A percentile compares a stretch with the other conserved stretches of the same genome.
Evolutionary conservation across 1,284 basidiomycete genomes (phyloP).

Genomic region (Trichosporon asahii): DNA sequence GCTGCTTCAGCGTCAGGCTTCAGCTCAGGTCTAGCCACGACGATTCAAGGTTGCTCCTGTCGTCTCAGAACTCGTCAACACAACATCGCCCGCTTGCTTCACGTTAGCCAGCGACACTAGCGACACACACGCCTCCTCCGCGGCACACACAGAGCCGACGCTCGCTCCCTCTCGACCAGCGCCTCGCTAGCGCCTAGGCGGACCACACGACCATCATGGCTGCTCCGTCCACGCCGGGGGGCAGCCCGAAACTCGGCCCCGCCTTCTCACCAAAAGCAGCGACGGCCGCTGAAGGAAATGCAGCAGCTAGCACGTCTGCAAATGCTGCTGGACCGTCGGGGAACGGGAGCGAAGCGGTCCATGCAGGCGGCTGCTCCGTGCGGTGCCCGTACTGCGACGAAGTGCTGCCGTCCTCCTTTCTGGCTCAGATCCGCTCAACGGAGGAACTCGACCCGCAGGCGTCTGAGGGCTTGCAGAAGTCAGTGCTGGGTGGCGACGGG

Average conservation of each 20-base stretch:
- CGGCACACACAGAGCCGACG: background rate
- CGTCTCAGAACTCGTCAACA: background rate
- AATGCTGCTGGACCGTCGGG: background rate
- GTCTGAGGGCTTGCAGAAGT: constrained; percentile 6
- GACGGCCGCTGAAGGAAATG: background rate
- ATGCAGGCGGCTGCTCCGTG: constrained; percentile 23
- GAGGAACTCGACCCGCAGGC: background rate
- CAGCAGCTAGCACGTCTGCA: background rate
- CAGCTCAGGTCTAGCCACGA: background rate
- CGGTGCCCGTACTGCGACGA: constrained; percentile 46
- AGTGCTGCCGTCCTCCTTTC: constrained; percentile 36
- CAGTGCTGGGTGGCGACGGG: constrained; percentile 33
- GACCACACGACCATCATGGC: constrained; percentile 2
- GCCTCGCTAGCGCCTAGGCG: background rate
- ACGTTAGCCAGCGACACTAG: background rate
- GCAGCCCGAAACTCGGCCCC: background rate
- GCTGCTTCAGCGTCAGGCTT: background rate
- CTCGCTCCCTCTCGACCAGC: background rate
- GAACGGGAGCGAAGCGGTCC: constrained; percentile 35
- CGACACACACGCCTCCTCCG: background rate
- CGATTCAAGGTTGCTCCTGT: background rate
- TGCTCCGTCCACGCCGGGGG: background rate
- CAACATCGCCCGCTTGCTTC: background rate
- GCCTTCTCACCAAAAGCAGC: background rate
- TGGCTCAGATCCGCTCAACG: constrained; percentile 9